Percentiles rank a stretch among this genome's conserved stretches.
Conservation (phyloP, 192 early-diverging fungal species). For the Helicostylum pulchrum region DNA sequence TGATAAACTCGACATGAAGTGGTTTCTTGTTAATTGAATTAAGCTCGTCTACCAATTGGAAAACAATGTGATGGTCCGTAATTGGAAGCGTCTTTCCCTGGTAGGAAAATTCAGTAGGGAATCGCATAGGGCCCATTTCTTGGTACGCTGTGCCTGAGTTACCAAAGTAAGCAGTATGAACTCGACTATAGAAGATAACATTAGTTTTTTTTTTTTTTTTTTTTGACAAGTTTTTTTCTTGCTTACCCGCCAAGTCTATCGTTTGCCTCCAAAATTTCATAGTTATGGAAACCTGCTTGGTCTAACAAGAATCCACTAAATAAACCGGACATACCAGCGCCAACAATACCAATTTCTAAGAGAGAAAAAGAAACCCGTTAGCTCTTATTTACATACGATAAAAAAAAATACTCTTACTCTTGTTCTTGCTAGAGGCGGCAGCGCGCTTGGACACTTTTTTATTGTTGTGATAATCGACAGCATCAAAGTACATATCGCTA, state of each 20-base stretch:
- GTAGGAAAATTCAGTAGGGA: conserved; percentile 11
- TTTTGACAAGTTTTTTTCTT: not conserved
- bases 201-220: not conserved
- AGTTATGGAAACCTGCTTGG: conserved; percentile 25
- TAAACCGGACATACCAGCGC: conserved; percentile 32
- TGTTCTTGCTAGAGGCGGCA: conserved; percentile 3
- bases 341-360: conserved; percentile 31
- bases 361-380: not conserved
- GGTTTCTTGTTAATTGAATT: conserved; percentile 15
- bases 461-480: conserved; percentile 17
- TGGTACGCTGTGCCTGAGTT: conserved; percentile 14
- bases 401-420: conserved; percentile 16
- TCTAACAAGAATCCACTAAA: conserved; percentile 26
- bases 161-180: conserved; percentile 35
- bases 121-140: conserved; percentile 28
- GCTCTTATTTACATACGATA: too few species aligned
- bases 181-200: conserved; percentile 4
- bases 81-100: conserved; percentile 17
- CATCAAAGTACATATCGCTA: conserved; percentile 20
- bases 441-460: conserved; percentile 2
- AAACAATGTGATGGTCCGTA: conserved; percentile 30
- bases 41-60: conserved; percentile 25
- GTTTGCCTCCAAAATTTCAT: conserved; percentile 27
- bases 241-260: conserved; percentile 28
- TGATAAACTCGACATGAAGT: conserved; percentile 17